These are phyloP conservation scores for Vanrija humicola DNA, from an alignment of 1,284 basidiomycete species.

Conservation along the genomic window DNA sequence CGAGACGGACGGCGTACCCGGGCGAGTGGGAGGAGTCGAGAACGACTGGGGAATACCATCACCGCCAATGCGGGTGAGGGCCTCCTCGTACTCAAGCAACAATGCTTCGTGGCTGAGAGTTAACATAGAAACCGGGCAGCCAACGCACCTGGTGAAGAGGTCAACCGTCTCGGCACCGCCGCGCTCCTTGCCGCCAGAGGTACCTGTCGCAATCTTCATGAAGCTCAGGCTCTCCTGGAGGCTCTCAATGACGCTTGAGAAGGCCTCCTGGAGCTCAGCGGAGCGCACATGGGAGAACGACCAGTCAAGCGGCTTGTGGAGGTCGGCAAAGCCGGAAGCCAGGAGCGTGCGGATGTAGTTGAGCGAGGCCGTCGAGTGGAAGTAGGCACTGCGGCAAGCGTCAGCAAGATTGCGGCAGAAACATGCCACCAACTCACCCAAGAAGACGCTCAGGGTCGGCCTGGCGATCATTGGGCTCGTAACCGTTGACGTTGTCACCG, in stretches of 20 bases:
- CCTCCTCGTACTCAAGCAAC: slow-evolving; percentile 89
- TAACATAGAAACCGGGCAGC: background rate
- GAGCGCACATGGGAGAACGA: slow-evolving; percentile 87
- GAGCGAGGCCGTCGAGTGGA: slow-evolving; percentile 88
- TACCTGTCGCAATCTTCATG: slow-evolving; percentile 68
- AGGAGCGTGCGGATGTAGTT: slow-evolving; percentile 88
- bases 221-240: slow-evolving; percentile 91
- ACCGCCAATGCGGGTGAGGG: slow-evolving; percentile 66
- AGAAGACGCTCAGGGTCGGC: slow-evolving; percentile 84
- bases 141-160: slow-evolving; percentile 76
- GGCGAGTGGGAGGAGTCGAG: slow-evolving; percentile 21
- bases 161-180: slow-evolving; percentile 85
- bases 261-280: slow-evolving; percentile 69
- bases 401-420: background rate
- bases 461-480: slow-evolving; percentile 61
- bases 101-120: slow-evolving; percentile 78
- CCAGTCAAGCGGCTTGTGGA: slow-evolving; percentile 89
- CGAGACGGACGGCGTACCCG: slow-evolving; percentile 24
- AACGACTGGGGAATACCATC: slow-evolving; percentile 9
- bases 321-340: slow-evolving; percentile 82
- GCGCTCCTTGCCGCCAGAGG: slow-evolving; percentile 53
- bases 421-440: slow-evolving; percentile 28
- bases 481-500: slow-evolving; percentile 96
- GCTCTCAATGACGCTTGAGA: slow-evolving; percentile 76
- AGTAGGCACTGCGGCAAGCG: slow-evolving; percentile 69